Evolutionary conservation across 805 yeast genomes (phyloP), one percentile per base, ranked within the genome.

Genomic region (Suhomyces vadensis): DNA sequence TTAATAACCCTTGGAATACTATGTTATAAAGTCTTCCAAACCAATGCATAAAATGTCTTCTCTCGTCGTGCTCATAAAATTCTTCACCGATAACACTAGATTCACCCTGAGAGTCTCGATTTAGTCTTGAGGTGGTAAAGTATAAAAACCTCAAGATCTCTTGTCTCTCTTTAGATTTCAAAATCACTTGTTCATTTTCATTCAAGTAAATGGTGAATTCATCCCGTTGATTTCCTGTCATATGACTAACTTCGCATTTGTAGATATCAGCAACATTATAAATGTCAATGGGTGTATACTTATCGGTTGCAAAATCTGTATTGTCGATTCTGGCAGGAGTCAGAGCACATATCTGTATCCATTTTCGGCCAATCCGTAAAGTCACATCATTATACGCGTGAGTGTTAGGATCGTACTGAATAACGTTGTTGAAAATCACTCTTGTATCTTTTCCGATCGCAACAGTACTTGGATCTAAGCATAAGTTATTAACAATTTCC

Each of bases 101-200:
- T 27, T 43, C 19, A 31, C 48, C 13, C 24, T 14, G 31, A 19
- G 53, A 39, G 35, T 23, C 47, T n/a, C 51, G 46, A 11, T 13
- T 27, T 20, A 70, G 63, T 55, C 79, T 73, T 14, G 81, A 81
- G 43, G 83, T 80, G 0, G 89, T 78, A 53, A 83, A 84, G 52
- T 84, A 83, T 31, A 86, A 60, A 48, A 85, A 77, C 51, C 90
- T 71, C 64, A 86, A 75, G n/a, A 86, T 83, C 53, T 85, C 92
- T 56, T 53, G 67, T 43, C 73, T 51, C 39, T 69, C 74, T 3
- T 59, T 52, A 1, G 75, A 65, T 27, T 63, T 55, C 17, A 71
- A 51, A 1, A 63, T 62, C 2, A 68, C 52, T 17, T 55, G 62
- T 24, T 52, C 48, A 17, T 61, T 61, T 36, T 52, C 49, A 39